A percentile compares a stretch with the other conserved stretches of the same genome.
Evolutionary conservation across 768 basidiomycete species (phyloP).

Genomic region (Baorangia bicolor): DNA sequence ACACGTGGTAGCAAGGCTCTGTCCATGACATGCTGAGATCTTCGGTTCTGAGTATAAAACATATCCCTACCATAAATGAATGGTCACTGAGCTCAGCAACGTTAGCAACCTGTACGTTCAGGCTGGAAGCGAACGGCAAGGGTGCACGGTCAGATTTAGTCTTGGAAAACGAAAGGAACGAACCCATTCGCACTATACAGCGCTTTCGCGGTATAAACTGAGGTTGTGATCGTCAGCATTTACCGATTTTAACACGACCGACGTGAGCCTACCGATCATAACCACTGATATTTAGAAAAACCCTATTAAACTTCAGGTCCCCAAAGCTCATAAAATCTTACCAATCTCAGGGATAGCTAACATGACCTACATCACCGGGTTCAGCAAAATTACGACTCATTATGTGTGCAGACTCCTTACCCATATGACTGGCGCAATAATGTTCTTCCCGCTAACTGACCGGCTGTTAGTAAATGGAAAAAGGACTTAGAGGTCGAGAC

Average conservation of each 20-base stretch:
- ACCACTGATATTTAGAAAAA: neutral
- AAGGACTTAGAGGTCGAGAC: neutral
- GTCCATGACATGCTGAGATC: neutral
- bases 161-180: neutral
- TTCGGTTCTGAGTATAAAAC: neutral
- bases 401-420: neutral
- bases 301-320: neutral
- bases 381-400: neutral
- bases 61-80: neutral
- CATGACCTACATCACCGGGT: neutral
- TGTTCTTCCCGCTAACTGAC: slow-evolving; percentile 7
- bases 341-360: slow-evolving; percentile 7
- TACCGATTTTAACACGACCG: neutral
- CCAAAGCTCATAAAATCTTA: neutral
- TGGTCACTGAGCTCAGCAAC: neutral
- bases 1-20: neutral
- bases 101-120: neutral
- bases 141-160: neutral
- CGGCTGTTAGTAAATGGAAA: neutral
- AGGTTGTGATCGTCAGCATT: neutral
- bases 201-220: neutral
- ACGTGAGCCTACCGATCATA: neutral
- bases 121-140: neutral
- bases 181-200: neutral
- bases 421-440: slow-evolving; percentile 5